phyloP scores from a whole-genome alignment of 306 rosid species.

The Vicia sativa region DNA sequence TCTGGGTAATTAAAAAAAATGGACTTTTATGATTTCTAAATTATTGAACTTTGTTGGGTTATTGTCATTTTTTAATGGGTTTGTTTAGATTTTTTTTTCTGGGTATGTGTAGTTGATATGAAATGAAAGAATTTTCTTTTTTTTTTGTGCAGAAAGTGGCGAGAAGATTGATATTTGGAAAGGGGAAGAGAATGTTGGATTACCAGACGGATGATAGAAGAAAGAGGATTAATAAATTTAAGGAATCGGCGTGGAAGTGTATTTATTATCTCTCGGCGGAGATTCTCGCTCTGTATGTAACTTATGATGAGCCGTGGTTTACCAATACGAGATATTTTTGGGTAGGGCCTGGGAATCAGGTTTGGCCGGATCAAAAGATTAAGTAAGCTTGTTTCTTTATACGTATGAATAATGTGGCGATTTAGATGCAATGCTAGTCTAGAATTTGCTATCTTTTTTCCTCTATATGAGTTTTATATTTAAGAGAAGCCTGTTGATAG shows the following conservation, averaged over 20 bases:
- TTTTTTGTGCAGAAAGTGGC: constrained; percentile 71
- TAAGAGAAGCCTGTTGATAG: constrained; percentile 24
- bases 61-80: no score
- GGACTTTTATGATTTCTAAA: constrained; percentile 20
- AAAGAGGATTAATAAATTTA: constrained; percentile 83
- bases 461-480: constrained; percentile 24
- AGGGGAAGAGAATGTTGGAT: constrained; percentile 53
- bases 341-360: constrained; percentile 97
- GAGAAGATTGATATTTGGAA: constrained; percentile 70
- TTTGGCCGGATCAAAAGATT: constrained; percentile 96
- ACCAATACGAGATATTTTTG: constrained; percentile 76
- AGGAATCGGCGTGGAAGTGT: constrained; percentile 99
- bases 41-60: constrained; percentile 24
- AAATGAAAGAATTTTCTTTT: no score
- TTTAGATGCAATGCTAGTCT: constrained; percentile 14
- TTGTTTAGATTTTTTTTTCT: no score
- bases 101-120: constrained; percentile 35
- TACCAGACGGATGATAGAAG: constrained; percentile 54
- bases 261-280: constrained; percentile 87
- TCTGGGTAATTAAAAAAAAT: neutral
- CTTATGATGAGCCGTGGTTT: constrained; percentile 93
- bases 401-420: constrained; percentile 19
- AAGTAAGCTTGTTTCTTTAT: constrained; percentile 59
- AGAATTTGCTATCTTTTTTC: constrained; percentile 9
- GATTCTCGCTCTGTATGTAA: constrained; percentile 72